phyloP scores from a whole-genome alignment of 169 alveolate species.

The Plasmodium cynomolgi region DNA sequence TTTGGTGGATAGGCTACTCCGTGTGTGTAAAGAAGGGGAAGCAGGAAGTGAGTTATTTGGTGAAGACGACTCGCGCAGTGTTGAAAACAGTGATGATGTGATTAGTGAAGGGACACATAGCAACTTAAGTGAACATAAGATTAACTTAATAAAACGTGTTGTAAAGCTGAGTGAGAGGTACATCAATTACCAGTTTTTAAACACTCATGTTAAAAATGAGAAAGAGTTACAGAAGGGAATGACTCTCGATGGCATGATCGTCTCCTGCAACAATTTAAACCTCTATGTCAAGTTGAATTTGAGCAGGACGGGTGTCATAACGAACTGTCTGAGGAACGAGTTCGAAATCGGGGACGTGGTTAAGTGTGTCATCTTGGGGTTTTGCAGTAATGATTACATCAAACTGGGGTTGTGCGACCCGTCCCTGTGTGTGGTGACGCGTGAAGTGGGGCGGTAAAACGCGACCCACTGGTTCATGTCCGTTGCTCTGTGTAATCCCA shows the following conservation, averaged over 20 bases:
- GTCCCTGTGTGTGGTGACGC: neutral
- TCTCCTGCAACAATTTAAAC: conserved; percentile 52
- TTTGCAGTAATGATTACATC: conserved; percentile 40
- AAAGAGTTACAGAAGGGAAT: conserved; percentile 49
- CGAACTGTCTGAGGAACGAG: neutral
- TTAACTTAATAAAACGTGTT: conserved; percentile 1
- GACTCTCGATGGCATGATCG: conserved; percentile 58
- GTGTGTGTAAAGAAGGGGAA: neutral
- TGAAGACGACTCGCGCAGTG: neutral
- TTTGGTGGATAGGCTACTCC: neutral
- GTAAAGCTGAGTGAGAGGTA: conserved; percentile 22
- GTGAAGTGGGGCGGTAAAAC: neutral
- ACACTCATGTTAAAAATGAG: conserved; percentile 51
- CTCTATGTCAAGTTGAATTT: conserved; percentile 46
- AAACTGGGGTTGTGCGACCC: conserved; percentile 31
- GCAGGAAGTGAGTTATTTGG: neutral
- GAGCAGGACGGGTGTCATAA: conserved; percentile 52
- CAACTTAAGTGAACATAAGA: neutral
- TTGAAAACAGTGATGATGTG: neutral
- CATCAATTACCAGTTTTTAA: conserved; percentile 43
- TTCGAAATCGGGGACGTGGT: conserved; percentile 58
- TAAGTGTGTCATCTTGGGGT: conserved; percentile 32
- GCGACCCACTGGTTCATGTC: neutral
- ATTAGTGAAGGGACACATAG: neutral
- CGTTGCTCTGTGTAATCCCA: neutral